Conservation (phyloP, 352 stramenopile species). For the Peronospora farinosa region DNA sequence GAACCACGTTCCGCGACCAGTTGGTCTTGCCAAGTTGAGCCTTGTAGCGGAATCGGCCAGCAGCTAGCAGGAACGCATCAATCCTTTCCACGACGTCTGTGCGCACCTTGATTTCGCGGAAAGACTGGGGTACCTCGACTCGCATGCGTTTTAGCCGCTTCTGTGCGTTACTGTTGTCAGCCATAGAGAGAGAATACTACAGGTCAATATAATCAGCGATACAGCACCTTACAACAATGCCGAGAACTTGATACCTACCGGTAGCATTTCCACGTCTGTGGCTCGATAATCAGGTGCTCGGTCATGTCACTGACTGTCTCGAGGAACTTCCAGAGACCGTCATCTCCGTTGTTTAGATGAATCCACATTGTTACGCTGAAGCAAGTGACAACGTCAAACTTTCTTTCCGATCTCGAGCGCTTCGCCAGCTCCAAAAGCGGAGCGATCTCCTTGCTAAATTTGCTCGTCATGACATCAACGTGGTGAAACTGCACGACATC, state of each 20-base stretch:
- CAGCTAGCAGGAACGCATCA: slow-evolving; percentile 48
- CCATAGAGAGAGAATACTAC: slow-evolving; percentile 5
- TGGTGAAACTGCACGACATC: slow-evolving; percentile 50
- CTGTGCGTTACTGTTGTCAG: slow-evolving; percentile 46
- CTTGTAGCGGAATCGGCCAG: slow-evolving; percentile 57
- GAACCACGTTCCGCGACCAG: slow-evolving; percentile 62
- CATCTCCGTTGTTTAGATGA: slow-evolving; percentile 79
- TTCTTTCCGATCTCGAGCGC: slow-evolving; percentile 26
- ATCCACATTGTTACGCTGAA: slow-evolving; percentile 89
- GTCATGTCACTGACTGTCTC: slow-evolving; percentile 53
- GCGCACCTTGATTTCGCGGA: slow-evolving; percentile 52
- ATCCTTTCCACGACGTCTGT: slow-evolving; percentile 62
- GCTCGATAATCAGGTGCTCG: slow-evolving; percentile 70
- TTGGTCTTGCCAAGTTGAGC: slow-evolving; percentile 70
- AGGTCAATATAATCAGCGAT: slow-evolving; percentile 1
- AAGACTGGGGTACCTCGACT: slow-evolving; percentile 48
- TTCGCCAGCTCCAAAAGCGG: slow-evolving; percentile 43
- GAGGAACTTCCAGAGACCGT: slow-evolving; percentile 69
- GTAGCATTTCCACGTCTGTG: slow-evolving; percentile 84
- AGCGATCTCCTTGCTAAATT: slow-evolving; percentile 38
- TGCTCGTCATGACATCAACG: slow-evolving; percentile 47
- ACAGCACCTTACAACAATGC: not conserved
- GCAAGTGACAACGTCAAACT: slow-evolving; percentile 68
- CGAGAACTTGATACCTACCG: slow-evolving; percentile 33
- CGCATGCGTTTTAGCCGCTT: slow-evolving; percentile 56